A percentile compares a stretch with the other conserved stretches of the same genome.
Conservation (phyloP, 225 moss, liverwort and hornwort species). For the Pseudisothecium myosuroides region DNA sequence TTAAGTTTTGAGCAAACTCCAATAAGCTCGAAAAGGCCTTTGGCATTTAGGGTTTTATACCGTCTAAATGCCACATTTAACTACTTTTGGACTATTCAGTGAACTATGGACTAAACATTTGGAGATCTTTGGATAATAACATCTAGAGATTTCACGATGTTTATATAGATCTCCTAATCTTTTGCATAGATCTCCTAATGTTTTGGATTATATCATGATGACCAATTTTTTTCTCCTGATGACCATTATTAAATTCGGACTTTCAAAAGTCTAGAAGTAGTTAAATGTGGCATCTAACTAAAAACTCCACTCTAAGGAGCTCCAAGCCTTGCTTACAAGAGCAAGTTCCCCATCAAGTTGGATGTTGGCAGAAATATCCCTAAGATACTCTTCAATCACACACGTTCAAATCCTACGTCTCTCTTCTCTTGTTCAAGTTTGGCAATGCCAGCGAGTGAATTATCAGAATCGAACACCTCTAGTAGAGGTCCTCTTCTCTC, state of each 20-base stretch:
- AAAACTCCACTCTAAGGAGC: background rate
- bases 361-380: background rate
- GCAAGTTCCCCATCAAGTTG: background rate
- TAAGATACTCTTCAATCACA: background rate
- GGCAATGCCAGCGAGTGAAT: background rate
- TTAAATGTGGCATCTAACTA: too few relatives aligned
- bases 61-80: too few relatives aligned
- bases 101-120: too few relatives aligned
- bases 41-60: fast-evolving
- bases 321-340: background rate
- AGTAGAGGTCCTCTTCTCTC: background rate
- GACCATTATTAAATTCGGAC: too few relatives aligned
- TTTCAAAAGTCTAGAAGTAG: too few relatives aligned
- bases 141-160: too few relatives aligned
- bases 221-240: too few relatives aligned
- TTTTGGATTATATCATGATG: too few relatives aligned
- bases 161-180: too few relatives aligned
- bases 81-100: too few relatives aligned
- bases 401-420: background rate
- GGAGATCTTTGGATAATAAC: too few relatives aligned
- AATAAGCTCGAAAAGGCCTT: background rate
- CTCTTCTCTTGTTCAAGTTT: background rate
- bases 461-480: background rate
- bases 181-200: too few relatives aligned
- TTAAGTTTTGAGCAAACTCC: background rate